Evolutionary conservation across 805 yeast genomes (phyloP), one percentile per base, ranked within the genome.

Genomic region (Candida coquimbonensis): DNA sequence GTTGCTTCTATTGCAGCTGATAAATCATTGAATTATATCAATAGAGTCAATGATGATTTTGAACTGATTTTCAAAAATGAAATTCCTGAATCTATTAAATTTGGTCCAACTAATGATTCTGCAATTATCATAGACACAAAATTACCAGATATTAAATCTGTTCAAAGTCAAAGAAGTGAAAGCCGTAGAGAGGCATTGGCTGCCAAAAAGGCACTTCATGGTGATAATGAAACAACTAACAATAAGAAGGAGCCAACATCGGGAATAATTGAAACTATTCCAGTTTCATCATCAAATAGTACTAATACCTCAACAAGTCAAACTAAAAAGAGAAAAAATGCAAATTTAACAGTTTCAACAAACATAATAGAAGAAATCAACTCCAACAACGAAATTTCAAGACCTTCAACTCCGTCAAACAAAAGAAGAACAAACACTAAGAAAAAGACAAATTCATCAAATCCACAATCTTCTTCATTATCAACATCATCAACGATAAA

Each of bases 1-100:
- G 96, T 93, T 37, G 91, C 97, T 5, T 83, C 91, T 1, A 82
- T 87, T 36, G 96, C 97, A 21, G 75, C 87, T 29, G 97, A 90
- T 55, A 74, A 82, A 12, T 74, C 89, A 39, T 67, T 73, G 29
- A 78, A 81, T 48, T 85, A 87, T 57, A 66, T 87, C 45, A 74
- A 72, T 43, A 72, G 97, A 43, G 73, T 93, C 52, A 86, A 90
- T 59, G 78, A 83, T 53, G 95, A 87, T 59, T 90, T 79, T 68
- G 85, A 84, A 40, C 69, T 83, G 40, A 84, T 91, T 25, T 66
- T 83, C 40, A 69, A 75, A 46, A 79, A 81, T 55, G 99, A 93
- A 65, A 81, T 93, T 26, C 97, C 98, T 1, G 85, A 83, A 51
- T 66, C 71, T 36, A 71, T 91, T 33, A 75, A 93, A 52, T 72